These are phyloP conservation scores for Sanguinoderma infundibulare DNA, from an alignment of 1,284 basidiomycete genomes.

Conservation along the genomic window DNA sequence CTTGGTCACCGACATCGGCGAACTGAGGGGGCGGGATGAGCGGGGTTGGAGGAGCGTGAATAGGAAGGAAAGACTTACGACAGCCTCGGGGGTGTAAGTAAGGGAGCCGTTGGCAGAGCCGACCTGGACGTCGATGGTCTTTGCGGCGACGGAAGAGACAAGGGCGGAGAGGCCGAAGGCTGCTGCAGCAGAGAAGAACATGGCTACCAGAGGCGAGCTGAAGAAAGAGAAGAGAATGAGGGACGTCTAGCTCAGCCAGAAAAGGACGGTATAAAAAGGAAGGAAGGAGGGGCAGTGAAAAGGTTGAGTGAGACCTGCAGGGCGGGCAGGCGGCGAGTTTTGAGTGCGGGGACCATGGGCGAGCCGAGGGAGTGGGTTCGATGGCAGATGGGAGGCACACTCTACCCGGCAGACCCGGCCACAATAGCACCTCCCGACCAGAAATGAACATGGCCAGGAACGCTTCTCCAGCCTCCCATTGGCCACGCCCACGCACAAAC, in stretches of 20 bases:
- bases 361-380: constrained; percentile 18
- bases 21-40: constrained; percentile 34
- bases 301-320: constrained; percentile 12
- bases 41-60: constrained; percentile 4
- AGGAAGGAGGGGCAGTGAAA: constrained; percentile 16
- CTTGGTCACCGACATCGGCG: constrained; percentile 57
- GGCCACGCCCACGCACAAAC: constrained; percentile 16
- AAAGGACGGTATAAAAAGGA: constrained; percentile 21
- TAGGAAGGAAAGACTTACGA: constrained; percentile 43
- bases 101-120: constrained; percentile 49
- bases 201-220: constrained; percentile 44
- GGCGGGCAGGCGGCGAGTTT: constrained; percentile 3
- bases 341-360: constrained; percentile 11
- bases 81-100: constrained; percentile 52
- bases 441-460: constrained; percentile 12
- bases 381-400: not conserved
- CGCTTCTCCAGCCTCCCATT: constrained; percentile 9
- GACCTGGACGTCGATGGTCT: constrained; percentile 52
- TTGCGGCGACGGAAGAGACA: constrained; percentile 48
- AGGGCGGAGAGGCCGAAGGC: constrained; percentile 46
- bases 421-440: constrained; percentile 24
- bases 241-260: constrained; percentile 24
- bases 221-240: constrained; percentile 27
- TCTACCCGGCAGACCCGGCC: not conserved
- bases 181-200: constrained; percentile 46